A percentile compares a stretch with the other conserved stretches of the same genome.
Conservation (phyloP, 2,329 filamentous ascomycete genomes). For the Diaporthe aspalathi region DNA sequence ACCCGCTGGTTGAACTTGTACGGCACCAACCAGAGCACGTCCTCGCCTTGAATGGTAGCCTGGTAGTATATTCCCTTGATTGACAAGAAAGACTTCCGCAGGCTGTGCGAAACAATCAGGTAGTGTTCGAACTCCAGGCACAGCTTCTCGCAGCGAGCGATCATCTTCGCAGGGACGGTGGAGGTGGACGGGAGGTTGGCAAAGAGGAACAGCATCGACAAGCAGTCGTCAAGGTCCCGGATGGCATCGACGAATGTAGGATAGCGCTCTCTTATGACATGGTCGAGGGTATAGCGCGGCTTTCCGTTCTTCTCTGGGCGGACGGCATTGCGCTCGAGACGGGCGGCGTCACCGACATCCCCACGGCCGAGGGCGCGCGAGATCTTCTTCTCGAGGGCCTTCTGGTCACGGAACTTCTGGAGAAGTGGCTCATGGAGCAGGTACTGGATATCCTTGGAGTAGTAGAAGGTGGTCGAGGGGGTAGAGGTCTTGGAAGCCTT, state of each 20-base stretch:
- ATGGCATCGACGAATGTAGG: slow-evolving; percentile 96
- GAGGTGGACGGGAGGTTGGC: slow-evolving; percentile 93
- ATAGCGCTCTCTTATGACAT: slow-evolving; percentile 98
- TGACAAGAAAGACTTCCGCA: slow-evolving; percentile 95
- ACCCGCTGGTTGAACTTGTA: slow-evolving; percentile 98
- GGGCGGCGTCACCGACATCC: slow-evolving; percentile 87
- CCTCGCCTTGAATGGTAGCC: slow-evolving; percentile 95
- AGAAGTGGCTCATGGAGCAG: slow-evolving; percentile 96
- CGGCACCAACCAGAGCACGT: slow-evolving; percentile 95
- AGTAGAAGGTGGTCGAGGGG: slow-evolving; percentile 91
- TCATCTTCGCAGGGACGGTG: slow-evolving; percentile 92
- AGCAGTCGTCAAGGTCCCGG: slow-evolving; percentile 93
- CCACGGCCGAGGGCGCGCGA: slow-evolving; percentile 90
- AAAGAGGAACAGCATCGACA: slow-evolving; percentile 97
- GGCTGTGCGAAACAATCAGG: slow-evolving; percentile 88
- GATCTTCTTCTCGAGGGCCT: slow-evolving; percentile 97
- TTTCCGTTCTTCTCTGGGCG: slow-evolving; percentile 91
- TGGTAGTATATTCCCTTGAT: slow-evolving; percentile 99
- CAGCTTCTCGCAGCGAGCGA: slow-evolving; percentile 91
- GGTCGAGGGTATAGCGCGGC: slow-evolving; percentile 90
- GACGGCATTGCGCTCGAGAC: slow-evolving; percentile 86
- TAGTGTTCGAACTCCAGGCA: slow-evolving; percentile 98
- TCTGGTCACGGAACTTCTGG: slow-evolving; percentile 96
- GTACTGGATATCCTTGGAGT: slow-evolving; percentile 96
- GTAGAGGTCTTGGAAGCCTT: slow-evolving; percentile 94